Evolutionary conservation across 805 yeast species (phyloP).

Genomic region (Sungouiozyma intestinalis): DNA sequence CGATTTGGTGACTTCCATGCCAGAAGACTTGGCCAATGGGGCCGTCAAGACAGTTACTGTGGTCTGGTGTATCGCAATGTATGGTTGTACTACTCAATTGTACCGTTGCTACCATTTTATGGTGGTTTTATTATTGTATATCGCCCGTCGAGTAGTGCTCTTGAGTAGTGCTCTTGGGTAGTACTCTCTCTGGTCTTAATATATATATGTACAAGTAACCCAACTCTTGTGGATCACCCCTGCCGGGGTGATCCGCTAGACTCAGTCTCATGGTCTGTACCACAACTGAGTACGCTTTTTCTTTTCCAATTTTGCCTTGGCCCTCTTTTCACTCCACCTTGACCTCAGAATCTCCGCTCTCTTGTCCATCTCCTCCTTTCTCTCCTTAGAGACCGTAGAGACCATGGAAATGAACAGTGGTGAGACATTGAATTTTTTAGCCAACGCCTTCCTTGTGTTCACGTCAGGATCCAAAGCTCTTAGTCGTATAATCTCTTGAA

Average conservation of each 20-base stretch:
- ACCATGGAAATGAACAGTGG: slow-evolving; percentile 44
- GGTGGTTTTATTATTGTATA: too few species aligned
- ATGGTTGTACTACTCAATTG: too few species aligned
- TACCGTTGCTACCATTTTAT: too few species aligned
- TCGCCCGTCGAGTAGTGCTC: too few species aligned
- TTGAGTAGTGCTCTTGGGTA: too few species aligned
- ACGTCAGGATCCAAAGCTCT: slow-evolving; percentile 47
- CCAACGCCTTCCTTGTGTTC: slow-evolving; percentile 56
- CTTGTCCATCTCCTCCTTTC: slow-evolving; percentile 35
- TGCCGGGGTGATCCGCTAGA: too few species aligned
- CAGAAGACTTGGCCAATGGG: too few species aligned
- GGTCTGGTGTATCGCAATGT: too few species aligned
- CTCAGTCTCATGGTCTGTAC: slow-evolving; percentile 37
- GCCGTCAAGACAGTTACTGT: too few species aligned
- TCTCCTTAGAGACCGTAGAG: slow-evolving; percentile 34
- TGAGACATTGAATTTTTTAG: slow-evolving; percentile 46
- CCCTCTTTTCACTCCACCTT: slow-evolving; percentile 40
- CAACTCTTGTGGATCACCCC: too few species aligned
- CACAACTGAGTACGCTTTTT: slow-evolving; percentile 49
- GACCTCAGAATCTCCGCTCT: slow-evolving; percentile 37
- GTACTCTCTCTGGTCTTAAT: background rate
- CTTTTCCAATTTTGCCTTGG: slow-evolving; percentile 44
- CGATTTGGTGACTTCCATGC: too few species aligned
- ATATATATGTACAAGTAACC: slow-evolving; percentile 9
- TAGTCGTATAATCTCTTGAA: slow-evolving; percentile 44